Conservation (phyloP, 495 filamentous ascomycete species). For the Penicillium manginii region DNA sequence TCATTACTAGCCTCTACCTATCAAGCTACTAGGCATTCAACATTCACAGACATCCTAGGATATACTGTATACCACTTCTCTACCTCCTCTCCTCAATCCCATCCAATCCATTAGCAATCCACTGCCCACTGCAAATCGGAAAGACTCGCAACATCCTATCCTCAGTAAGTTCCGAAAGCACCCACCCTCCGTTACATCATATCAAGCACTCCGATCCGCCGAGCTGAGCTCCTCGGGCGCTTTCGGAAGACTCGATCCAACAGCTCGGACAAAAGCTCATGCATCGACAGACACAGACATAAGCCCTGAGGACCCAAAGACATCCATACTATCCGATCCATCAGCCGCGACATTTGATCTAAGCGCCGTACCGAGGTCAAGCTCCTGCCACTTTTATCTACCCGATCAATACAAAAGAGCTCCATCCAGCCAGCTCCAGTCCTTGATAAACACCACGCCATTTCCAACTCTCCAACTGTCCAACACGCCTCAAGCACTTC, state of each 20-base stretch:
- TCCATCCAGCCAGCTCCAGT: not conserved
- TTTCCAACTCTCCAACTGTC: no score
- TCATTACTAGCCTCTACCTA: not conserved
- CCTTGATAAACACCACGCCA: not conserved
- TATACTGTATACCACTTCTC: not conserved
- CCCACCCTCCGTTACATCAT: conserved; percentile 1
- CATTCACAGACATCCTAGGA: not conserved
- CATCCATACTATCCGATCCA: not conserved
- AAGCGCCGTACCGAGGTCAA: conserved; percentile 5
- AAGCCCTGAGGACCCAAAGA: no score
- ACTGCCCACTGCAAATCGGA: not conserved
- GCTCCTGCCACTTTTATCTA: not conserved
- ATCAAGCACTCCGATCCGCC: conserved; percentile 1
- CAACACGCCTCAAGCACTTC: no score
- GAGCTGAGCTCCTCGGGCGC: conserved; percentile 1
- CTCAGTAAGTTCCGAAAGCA: not conserved
- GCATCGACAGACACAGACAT: not conserved
- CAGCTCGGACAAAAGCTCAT: conserved; percentile 2
- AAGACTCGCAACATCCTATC: conserved; percentile 2
- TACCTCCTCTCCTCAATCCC: not conserved
- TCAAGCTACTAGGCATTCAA: not conserved
- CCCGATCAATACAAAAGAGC: not conserved
- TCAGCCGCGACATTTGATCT: not conserved
- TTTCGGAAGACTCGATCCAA: not conserved
- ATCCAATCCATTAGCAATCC: not conserved